A percentile compares a stretch with the other conserved stretches of the same genome.
phyloP scores from a whole-genome alignment of 1,284 basidiomycete genomes.

The Ceratobasidium sp. region DNA sequence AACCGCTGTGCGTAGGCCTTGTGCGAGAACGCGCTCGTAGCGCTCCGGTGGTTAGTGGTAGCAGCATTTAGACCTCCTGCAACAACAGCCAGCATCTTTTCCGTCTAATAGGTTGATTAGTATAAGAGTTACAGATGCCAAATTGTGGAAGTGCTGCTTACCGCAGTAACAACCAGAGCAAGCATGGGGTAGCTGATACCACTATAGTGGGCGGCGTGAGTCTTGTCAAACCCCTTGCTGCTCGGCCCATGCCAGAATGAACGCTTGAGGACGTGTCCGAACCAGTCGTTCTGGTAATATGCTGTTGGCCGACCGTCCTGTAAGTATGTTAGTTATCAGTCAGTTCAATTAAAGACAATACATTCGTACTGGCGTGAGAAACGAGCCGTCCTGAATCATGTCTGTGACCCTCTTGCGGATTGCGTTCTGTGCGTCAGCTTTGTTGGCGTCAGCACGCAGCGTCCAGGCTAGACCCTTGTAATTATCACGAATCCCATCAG shows the following conservation, averaged over 20 bases:
- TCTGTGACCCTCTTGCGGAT: background rate
- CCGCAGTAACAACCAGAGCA: background rate
- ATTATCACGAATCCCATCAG: background rate
- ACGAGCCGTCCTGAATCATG: background rate
- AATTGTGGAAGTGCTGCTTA: background rate
- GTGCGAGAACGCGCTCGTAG: background rate
- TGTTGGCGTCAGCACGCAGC: background rate
- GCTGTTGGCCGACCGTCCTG: background rate
- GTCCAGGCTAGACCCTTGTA: background rate
- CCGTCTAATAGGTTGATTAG: background rate
- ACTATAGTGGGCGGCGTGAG: background rate
- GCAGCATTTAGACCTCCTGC: background rate
- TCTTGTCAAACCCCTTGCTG: background rate
- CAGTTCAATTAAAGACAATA: background rate
- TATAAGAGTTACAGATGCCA: background rate
- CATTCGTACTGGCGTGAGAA: background rate
- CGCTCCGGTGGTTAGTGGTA: background rate
- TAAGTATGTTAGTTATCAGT: background rate
- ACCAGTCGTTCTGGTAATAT: background rate
- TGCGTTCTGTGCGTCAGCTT: background rate
- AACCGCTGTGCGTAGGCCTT: constrained; percentile 2
- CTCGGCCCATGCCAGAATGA: background rate
- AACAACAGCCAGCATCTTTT: background rate
- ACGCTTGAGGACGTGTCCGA: background rate
- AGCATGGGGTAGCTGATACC: background rate